These are phyloP conservation scores for Lentinula edodes DNA, from an alignment of 768 basidiomycete genomes.

Conservation along the genomic window DNA sequence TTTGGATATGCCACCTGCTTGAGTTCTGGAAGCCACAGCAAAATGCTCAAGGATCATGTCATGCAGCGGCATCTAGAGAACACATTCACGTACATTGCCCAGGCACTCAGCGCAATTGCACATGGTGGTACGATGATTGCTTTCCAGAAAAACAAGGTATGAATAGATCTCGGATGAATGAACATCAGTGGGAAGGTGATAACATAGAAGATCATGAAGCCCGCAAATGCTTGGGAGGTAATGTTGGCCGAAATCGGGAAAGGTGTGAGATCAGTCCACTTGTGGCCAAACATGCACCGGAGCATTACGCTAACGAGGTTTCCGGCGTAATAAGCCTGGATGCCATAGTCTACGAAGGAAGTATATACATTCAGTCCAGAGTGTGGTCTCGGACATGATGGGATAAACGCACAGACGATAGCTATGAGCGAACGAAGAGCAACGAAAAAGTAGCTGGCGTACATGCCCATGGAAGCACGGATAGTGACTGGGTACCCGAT, in stretches of 20 bases:
- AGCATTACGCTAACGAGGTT: slow-evolving; percentile 13
- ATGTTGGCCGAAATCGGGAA: slow-evolving; percentile 16
- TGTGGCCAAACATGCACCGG: slow-evolving; percentile 17
- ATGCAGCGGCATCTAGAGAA: background rate
- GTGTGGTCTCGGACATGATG: background rate
- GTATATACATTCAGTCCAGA: background rate
- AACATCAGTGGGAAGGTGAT: slow-evolving; percentile 15
- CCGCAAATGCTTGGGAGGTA: slow-evolving; percentile 12
- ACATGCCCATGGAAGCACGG: slow-evolving; percentile 16
- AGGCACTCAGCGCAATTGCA: background rate
- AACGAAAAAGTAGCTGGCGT: slow-evolving; percentile 17
- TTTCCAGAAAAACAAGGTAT: background rate
- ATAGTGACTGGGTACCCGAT: slow-evolving; percentile 17
- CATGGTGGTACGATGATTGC: slow-evolving; percentile 1
- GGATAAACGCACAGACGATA: slow-evolving; percentile 10
- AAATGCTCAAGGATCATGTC: background rate
- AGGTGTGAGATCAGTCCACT: slow-evolving; percentile 16
- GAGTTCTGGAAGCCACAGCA: background rate
- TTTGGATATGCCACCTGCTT: slow-evolving; percentile 6
- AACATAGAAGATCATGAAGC: slow-evolving; percentile 16
- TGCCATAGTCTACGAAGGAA: slow-evolving; percentile 8
- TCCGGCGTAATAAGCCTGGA: slow-evolving; percentile 16
- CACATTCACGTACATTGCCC: background rate
- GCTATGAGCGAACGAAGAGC: slow-evolving; percentile 15
- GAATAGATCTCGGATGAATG: background rate